These are phyloP conservation scores for Eurotiales sp. DNA, from an alignment of 2,329 filamentous ascomycete genomes.

Conservation along the genomic window DNA sequence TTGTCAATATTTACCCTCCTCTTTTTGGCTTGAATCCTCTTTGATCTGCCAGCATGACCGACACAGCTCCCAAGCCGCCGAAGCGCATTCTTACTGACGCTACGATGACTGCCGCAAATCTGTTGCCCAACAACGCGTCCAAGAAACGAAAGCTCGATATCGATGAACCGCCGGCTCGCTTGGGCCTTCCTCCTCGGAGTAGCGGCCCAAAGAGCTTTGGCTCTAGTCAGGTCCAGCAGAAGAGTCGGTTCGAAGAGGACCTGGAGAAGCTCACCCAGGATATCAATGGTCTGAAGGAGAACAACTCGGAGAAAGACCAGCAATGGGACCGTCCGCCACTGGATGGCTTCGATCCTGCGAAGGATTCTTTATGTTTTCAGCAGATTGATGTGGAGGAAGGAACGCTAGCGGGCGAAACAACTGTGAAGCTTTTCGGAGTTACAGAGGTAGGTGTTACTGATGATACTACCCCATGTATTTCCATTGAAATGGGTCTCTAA, in stretches of 20 bases:
- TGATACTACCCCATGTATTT: neutral
- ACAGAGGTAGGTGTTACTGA: conserved; percentile 58
- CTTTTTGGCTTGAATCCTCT: neutral
- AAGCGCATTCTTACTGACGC: conserved; percentile 70
- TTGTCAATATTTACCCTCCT: neutral
- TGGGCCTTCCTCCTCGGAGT: conserved; percentile 60
- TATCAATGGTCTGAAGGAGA: conserved; percentile 77
- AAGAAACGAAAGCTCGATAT: conserved; percentile 83
- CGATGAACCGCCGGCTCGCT: conserved; percentile 42
- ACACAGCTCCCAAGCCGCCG: conserved; percentile 51
- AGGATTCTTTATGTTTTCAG: conserved; percentile 79
- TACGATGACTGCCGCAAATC: conserved; percentile 61
- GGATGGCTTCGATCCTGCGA: conserved; percentile 58
- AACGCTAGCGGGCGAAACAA: conserved; percentile 69
- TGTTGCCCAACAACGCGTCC: conserved; percentile 47
- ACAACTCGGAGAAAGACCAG: conserved; percentile 89
- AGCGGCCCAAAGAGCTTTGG: conserved; percentile 52
- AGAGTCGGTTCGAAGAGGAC: conserved; percentile 89
- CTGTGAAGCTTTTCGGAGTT: conserved; percentile 90
- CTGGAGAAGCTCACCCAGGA: conserved; percentile 95
- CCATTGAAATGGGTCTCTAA: conserved; percentile 16
- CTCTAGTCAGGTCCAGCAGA: conserved; percentile 66
- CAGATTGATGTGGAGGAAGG: conserved; percentile 95
- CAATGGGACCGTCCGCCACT: conserved; percentile 72
- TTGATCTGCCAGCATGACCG: conserved; percentile 31